Base-by-base conservation (phyloP, 208 protist species). In the Crithidia thermophila region DNA sequence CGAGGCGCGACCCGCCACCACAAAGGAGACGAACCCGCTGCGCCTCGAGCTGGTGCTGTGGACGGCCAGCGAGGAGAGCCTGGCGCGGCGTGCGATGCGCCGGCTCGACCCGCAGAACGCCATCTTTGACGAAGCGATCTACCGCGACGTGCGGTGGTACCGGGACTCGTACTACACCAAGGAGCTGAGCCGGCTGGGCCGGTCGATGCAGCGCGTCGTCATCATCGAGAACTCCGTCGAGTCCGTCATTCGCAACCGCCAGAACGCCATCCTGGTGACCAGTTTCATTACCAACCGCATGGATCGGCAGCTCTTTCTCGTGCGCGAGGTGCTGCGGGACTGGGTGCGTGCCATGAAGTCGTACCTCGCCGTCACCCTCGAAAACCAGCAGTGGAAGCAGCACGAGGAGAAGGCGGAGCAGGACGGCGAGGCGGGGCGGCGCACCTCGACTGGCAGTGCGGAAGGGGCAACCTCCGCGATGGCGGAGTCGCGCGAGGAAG, bases 191-290 rank as follows among this genome's bases (percentile, higher is more conserved):
- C 88, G 82, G 11, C 78, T 97, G 0, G 93, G 93, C 11, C 84
- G 93, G 0, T 25, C 37, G 16, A 75, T 97, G 60, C 69, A 87
- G n/a, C 80, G 80, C 57, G 75, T 82, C 30, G 82, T 91, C 45
- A 95, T 97, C 63, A 79, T 97, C n/a, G 90, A 97, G 65, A 97
- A 97, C 75, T 81, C 87, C n/a, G 77, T 88, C n/a, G 64, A 78
- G n/a, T 93, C 82, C 7, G 90, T 97, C 20, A 58, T 61, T 30
- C 65, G 90, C 42, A 97, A 97, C 67, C 80, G 87, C 36, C 45
- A 58, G 52, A 86, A 95, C 66, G 82, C 88, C 14, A 90, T 97
- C 43, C 72, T 97, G 25, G 87, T 97, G n/a, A 83, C 72, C 10
- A 91, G 92, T 52, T 97, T 95, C 73, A 79, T 94, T 13, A 79